Evolutionary conservation across 148 eudicot species (phyloP).

Genomic region (Diospyros kaki): DNA sequence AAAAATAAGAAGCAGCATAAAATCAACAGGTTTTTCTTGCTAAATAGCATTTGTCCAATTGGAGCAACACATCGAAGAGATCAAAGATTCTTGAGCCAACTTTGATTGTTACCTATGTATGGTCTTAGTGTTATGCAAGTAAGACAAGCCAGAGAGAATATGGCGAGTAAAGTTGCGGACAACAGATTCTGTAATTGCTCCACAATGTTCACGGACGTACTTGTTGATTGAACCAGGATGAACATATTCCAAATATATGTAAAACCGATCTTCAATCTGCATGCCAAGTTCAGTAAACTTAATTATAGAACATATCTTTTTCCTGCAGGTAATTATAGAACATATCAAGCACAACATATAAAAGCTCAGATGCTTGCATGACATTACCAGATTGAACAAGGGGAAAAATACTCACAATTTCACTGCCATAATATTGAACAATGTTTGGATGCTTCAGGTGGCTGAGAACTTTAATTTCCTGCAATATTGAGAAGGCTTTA

Average conservation of each 20-base stretch:
- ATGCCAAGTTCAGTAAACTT: conserved; percentile 1
- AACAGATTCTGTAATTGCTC: conserved; percentile 81
- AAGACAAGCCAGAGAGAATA: conserved; percentile 87
- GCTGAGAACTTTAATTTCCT: conserved; percentile 91
- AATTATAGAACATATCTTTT: too few relatives aligned
- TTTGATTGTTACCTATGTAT: conserved; percentile 65
- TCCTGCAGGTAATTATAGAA: too few relatives aligned
- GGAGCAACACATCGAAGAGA: not conserved
- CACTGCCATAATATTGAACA: conserved; percentile 95
- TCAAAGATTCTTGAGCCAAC: not conserved
- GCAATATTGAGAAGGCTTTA: conserved; percentile 17
- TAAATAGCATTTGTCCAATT: not conserved
- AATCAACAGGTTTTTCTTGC: not conserved
- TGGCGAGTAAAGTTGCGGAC: conserved; percentile 95
- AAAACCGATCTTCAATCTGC: conserved; percentile 77
- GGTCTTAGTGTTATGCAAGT: conserved; percentile 86
- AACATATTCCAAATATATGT: conserved; percentile 86
- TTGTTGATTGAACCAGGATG: conserved; percentile 93
- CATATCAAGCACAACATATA: too few relatives aligned
- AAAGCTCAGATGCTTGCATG: too few relatives aligned
- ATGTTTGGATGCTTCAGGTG: conserved; percentile 86
- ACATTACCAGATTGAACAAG: not conserved
- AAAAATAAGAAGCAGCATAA: not conserved
- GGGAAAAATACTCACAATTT: conserved; percentile 58
- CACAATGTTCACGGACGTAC: conserved; percentile 81